A percentile compares a stretch with the other conserved stretches of the same genome.
Conservation (phyloP, 306 rosid species). For the Vachellia pachyceras region DNA sequence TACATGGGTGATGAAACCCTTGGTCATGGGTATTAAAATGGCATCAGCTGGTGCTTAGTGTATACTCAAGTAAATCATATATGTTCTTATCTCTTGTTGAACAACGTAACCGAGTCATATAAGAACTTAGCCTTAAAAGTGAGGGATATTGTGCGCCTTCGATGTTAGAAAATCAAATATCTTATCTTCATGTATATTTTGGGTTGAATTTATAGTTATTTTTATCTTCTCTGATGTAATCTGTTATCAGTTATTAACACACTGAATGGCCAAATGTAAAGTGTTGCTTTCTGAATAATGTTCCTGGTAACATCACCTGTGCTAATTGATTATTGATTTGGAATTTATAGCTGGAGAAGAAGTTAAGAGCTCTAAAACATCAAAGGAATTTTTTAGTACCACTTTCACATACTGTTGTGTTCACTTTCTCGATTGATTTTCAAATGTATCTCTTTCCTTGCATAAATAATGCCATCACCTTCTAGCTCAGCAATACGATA, state of each 20-base stretch:
- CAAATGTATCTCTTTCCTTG: neutral
- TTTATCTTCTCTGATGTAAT: neutral
- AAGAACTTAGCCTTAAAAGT: neutral
- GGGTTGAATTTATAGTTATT: neutral
- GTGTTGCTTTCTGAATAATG: neutral
- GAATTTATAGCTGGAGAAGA: neutral
- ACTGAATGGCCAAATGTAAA: neutral
- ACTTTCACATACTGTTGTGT: neutral
- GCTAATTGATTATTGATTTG: neutral
- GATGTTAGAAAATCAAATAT: neutral
- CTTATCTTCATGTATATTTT: neutral
- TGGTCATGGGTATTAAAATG: neutral
- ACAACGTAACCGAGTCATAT: neutral
- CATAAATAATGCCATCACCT: neutral
- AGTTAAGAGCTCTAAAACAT: neutral
- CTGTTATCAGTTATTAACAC: neutral
- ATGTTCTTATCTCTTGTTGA: neutral
- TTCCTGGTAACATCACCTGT: neutral
- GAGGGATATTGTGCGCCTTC: neutral
- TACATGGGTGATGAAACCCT: constrained; percentile 4
- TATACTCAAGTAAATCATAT: neutral
- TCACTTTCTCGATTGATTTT: neutral
- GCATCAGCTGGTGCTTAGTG: neutral
- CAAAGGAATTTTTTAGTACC: neutral
- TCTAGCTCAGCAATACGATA: neutral